phyloP scores from a whole-genome alignment of 1,284 basidiomycete genomes.

The Boletus semigastroideus region DNA sequence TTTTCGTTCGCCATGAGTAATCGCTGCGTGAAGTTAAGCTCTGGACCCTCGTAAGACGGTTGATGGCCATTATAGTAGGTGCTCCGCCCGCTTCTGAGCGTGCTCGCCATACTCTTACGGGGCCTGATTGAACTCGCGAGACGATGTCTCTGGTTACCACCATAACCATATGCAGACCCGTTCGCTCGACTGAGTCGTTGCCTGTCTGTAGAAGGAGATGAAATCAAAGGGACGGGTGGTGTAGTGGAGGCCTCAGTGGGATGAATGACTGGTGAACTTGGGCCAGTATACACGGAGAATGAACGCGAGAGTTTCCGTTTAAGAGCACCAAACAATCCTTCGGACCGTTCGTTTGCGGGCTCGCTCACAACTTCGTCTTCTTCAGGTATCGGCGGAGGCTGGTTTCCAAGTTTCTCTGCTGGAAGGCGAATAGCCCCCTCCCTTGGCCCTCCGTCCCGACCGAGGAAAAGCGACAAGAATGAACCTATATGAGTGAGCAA shows the following conservation, averaged over 20 bases:
- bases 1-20: constrained; percentile 91
- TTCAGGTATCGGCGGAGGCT: constrained; percentile 54
- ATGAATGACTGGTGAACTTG: constrained; percentile 32
- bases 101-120: constrained; percentile 44
- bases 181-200: constrained; percentile 56
- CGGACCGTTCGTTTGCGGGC: constrained; percentile 45
- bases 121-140: constrained; percentile 35
- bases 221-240: constrained; percentile 46
- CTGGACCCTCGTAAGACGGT: constrained; percentile 41
- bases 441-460: constrained; percentile 85
- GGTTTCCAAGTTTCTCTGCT: constrained; percentile 60
- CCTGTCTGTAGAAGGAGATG: constrained; percentile 41
- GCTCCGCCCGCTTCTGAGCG: constrained; percentile 49
- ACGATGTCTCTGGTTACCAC: constrained; percentile 52
- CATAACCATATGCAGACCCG: constrained; percentile 81
- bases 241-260: constrained; percentile 44
- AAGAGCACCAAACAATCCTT: constrained; percentile 40
- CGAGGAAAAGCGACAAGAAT: constrained; percentile 85
- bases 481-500: constrained; percentile 52
- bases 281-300: constrained; percentile 55
- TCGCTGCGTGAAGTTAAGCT: constrained; percentile 85
- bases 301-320: constrained; percentile 49
- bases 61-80: constrained; percentile 43
- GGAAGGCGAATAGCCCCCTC: constrained; percentile 80
- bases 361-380: constrained; percentile 51